Evolutionary conservation across 169 alveolate genomes (phyloP).

Genomic region (Cryptosporidium muris): DNA sequence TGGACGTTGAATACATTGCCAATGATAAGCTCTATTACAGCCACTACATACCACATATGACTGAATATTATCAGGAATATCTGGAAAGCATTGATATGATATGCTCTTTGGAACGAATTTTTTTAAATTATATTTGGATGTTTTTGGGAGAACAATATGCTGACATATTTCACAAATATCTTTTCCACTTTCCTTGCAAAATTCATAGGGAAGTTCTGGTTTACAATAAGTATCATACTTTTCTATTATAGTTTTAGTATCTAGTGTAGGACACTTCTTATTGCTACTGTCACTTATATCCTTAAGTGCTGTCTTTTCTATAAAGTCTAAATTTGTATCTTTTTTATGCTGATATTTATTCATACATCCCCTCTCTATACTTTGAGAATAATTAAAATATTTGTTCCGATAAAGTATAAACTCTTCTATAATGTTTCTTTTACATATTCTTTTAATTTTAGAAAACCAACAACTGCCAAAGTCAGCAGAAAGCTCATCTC

Average conservation of each 20-base stretch:
- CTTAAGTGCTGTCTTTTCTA: not conserved
- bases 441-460: slow-evolving; percentile 84
- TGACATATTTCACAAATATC: slow-evolving; percentile 56
- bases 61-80: not conserved
- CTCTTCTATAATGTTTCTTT: slow-evolving; percentile 77
- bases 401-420: slow-evolving; percentile 63
- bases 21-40: slow-evolving; percentile 75
- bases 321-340: not conserved
- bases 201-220: too few species aligned
- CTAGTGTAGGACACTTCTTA: not conserved
- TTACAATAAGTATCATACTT: not conserved
- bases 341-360: not conserved
- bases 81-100: too few species aligned
- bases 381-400: not conserved
- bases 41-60: slow-evolving; percentile 73
- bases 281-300: not conserved
- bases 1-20: slow-evolving; percentile 71
- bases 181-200: too few species aligned
- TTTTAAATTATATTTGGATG: not conserved
- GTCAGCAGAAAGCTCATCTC: slow-evolving; percentile 91
- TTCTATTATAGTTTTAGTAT: slow-evolving; percentile 5
- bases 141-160: not conserved
- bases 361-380: not conserved
- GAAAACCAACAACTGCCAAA: slow-evolving; percentile 90
- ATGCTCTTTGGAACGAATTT: not conserved